These are phyloP conservation scores for Pleurotus pulmonarius DNA, from an alignment of 768 basidiomycete species.

Conservation along the genomic window DNA sequence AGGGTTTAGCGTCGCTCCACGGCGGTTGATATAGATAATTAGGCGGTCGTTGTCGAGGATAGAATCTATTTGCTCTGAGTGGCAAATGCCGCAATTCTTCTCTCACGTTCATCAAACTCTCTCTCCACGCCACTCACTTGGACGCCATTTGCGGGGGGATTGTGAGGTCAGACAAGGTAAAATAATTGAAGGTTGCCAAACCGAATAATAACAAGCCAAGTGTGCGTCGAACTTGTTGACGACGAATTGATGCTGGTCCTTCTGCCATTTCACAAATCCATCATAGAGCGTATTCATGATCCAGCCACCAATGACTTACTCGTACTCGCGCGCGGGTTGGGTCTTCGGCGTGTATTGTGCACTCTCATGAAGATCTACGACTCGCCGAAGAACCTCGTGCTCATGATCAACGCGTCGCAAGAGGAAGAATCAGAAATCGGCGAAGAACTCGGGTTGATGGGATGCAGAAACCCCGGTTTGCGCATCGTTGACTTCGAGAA, in stretches of 20 bases:
- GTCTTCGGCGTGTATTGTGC: constrained; percentile 78
- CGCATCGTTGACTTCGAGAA: constrained; percentile 82
- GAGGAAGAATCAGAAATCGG: constrained; percentile 92
- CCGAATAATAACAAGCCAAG: too few species aligned
- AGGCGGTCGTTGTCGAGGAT: too few species aligned
- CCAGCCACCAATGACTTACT: constrained; percentile 70
- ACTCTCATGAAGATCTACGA: constrained; percentile 92
- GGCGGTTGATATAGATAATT: too few species aligned
- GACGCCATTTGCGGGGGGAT: too few species aligned
- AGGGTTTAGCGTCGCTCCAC: too few species aligned
- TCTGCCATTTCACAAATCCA: constrained; percentile 65
- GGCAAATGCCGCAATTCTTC: too few species aligned
- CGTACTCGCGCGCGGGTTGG: constrained; percentile 87
- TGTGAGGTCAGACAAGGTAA: too few species aligned
- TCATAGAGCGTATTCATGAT: constrained; percentile 68
- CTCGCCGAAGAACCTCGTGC: constrained; percentile 74
- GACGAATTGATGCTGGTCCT: constrained; percentile 54
- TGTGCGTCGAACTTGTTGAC: too few species aligned
- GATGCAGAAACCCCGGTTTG: constrained; percentile 83
- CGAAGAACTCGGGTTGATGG: constrained; percentile 90
- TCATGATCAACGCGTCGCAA: constrained; percentile 78
- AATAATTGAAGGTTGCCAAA: too few species aligned
- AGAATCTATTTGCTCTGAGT: too few species aligned
- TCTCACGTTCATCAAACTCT: too few species aligned
- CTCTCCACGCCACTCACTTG: too few species aligned